A percentile compares a stretch with the other conserved stretches of the same genome.
Conservation (phyloP, 768 basidiomycete genomes). For the Leccinellum rugosiceps region DNA sequence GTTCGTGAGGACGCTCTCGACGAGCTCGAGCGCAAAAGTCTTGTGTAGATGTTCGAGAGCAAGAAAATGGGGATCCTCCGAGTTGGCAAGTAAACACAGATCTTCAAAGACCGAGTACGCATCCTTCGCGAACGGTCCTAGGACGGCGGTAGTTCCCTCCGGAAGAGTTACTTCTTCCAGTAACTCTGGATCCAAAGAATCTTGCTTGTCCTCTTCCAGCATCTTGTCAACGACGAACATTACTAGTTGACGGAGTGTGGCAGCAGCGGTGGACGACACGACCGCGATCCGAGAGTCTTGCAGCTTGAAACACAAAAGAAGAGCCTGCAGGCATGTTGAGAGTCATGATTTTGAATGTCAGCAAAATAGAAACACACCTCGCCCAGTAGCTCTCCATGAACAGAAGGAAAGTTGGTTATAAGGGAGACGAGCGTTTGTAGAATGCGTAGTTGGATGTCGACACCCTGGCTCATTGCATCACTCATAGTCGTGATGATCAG, state of each 20-base stretch:
- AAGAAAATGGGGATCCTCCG: constrained; percentile 77
- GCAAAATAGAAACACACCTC: constrained; percentile 53
- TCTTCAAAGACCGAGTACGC: constrained; percentile 90
- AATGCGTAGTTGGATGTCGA: constrained; percentile 94
- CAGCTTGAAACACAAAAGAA: constrained; percentile 91
- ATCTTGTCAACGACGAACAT: constrained; percentile 99
- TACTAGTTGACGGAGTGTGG: constrained; percentile 90
- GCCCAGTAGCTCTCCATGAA: constrained; percentile 77
- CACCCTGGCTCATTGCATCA: constrained; percentile 88
- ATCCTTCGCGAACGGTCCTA: constrained; percentile 79
- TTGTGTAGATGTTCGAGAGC: constrained; percentile 80
- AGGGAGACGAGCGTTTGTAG: constrained; percentile 90
- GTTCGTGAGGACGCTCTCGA: constrained; percentile 94
- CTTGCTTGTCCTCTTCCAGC: constrained; percentile 64
- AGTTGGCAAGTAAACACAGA: constrained; percentile 76
- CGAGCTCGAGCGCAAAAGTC: constrained; percentile 95
- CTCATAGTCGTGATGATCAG: constrained; percentile 80
- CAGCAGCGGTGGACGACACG: constrained; percentile 95
- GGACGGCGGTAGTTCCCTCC: constrained; percentile 58
- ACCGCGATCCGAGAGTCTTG: constrained; percentile 96
- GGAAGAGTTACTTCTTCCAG: no score
- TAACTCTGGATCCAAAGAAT: constrained; percentile 15
- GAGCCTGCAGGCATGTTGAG: constrained; percentile 51
- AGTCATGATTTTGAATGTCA: neutral
- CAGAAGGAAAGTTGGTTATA: constrained; percentile 80